Percentiles rank a stretch among this genome's conserved stretches.
Conservation (phyloP, 805 yeast genomes). For the Ascoidea asiatica region DNA sequence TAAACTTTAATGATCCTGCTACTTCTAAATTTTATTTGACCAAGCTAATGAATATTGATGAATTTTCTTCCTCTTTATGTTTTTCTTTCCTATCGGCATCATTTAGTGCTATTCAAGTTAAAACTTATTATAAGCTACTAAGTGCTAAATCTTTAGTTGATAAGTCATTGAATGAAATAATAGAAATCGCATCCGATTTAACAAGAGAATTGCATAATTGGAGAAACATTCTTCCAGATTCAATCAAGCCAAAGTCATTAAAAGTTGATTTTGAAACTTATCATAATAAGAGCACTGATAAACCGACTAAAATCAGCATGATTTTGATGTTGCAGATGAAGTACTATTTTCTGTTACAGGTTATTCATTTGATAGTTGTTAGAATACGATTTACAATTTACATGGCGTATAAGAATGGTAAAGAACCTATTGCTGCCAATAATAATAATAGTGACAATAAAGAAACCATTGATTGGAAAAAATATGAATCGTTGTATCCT, state of each 20-base stretch:
- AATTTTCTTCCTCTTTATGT: background rate
- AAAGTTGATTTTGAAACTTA: too few relatives aligned
- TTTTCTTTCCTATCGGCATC: background rate
- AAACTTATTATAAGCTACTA: background rate
- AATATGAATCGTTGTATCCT: background rate
- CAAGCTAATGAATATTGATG: background rate
- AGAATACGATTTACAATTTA: too few relatives aligned
- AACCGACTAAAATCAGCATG: too few relatives aligned
- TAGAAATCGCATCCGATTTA: background rate
- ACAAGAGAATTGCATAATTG: background rate
- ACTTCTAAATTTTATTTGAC: background rate
- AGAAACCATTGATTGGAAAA: background rate
- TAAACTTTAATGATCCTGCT: background rate
- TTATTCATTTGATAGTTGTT: background rate
- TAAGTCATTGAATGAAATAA: background rate
- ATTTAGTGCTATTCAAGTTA: background rate
- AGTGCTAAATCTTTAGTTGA: background rate
- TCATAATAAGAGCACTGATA: too few relatives aligned
- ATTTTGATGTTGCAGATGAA: background rate
- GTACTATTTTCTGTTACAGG: background rate
- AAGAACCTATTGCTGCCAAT: background rate
- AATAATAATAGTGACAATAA: background rate
- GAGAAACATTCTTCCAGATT: background rate
- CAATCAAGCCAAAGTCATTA: background rate
- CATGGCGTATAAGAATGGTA: too few relatives aligned